These are phyloP conservation scores for Aspergillus diversus DNA, from an alignment of 495 filamentous ascomycete species.

Conservation along the genomic window DNA sequence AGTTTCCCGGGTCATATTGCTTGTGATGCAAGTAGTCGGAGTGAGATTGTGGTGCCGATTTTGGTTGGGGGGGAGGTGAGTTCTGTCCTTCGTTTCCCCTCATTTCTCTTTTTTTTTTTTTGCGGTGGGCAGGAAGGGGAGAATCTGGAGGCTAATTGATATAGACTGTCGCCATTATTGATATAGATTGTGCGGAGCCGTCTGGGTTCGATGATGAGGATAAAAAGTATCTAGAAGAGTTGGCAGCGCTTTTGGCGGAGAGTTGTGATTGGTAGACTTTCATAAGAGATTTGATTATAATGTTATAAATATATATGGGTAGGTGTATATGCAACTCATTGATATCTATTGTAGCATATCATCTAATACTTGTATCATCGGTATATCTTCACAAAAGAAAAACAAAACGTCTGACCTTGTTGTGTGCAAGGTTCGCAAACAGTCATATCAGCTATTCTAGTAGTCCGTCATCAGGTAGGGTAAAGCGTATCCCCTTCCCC, in stretches of 20 bases:
- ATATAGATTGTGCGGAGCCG: constrained; percentile 76
- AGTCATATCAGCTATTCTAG: not conserved
- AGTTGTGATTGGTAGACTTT: constrained; percentile 71
- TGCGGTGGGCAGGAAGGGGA: not conserved
- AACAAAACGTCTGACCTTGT: not conserved
- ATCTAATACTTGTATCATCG: not conserved
- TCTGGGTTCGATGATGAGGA: constrained; percentile 80
- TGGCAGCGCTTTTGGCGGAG: constrained; percentile 66
- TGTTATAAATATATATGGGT: not conserved
- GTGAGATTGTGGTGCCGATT: constrained; percentile 92
- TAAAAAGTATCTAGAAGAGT: constrained; percentile 64
- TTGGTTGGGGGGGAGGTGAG: constrained; percentile 59
- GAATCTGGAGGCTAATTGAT: constrained; percentile 2
- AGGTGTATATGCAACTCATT: not conserved
- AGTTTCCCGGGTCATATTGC: constrained; percentile 88
- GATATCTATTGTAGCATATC: not conserved
- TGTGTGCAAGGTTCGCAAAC: not conserved
- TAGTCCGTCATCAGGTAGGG: not conserved
- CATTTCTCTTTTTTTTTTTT: constrained; percentile 17
- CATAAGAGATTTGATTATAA: not conserved
- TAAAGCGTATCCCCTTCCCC: not conserved
- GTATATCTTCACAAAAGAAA: not conserved
- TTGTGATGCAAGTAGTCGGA: constrained; percentile 79
- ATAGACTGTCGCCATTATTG: constrained; percentile 84
- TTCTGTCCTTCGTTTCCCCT: constrained; percentile 4